These are phyloP conservation scores for Fusarium sp. DNA, from an alignment of 2,329 filamentous ascomycete genomes.

Conservation along the genomic window DNA sequence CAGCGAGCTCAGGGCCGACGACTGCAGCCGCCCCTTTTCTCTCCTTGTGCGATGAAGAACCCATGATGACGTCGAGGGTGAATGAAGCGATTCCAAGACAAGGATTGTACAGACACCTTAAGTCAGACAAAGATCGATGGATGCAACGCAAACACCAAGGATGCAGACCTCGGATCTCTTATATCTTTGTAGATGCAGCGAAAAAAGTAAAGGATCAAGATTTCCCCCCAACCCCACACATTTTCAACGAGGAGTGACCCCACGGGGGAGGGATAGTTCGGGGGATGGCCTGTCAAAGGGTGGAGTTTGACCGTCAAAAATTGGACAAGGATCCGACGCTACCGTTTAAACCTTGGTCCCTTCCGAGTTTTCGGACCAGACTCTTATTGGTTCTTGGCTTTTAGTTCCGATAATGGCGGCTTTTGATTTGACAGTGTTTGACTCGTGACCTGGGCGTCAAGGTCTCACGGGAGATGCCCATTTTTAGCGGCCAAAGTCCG, in stretches of 20 bases:
- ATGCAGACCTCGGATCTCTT: not conserved
- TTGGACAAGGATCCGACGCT: not conserved
- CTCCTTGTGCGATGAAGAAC: not conserved
- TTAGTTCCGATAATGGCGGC: not conserved
- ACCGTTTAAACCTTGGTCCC: not conserved
- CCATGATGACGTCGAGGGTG: constrained; percentile 3
- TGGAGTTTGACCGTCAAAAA: not conserved
- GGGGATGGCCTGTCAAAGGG: not conserved
- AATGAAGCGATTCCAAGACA: not conserved
- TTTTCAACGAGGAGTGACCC: not conserved
- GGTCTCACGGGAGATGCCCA: not conserved
- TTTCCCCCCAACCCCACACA: constrained; percentile 5
- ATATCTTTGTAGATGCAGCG: not conserved
- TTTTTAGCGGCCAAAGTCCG: not conserved
- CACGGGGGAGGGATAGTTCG: constrained; percentile 1
- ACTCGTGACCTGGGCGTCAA: not conserved
- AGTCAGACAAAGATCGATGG: not conserved
- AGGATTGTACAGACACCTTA: not conserved
- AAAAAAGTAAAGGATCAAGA: not conserved
- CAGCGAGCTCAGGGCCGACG: constrained; percentile 28
- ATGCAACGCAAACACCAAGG: not conserved
- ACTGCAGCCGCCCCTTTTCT: constrained; percentile 26
- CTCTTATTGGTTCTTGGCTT: not conserved
- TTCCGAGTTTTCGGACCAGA: not conserved
- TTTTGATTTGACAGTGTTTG: not conserved